These are phyloP conservation scores for Boletus semigastroideus DNA, from an alignment of 1,284 basidiomycete genomes.

Conservation along the genomic window DNA sequence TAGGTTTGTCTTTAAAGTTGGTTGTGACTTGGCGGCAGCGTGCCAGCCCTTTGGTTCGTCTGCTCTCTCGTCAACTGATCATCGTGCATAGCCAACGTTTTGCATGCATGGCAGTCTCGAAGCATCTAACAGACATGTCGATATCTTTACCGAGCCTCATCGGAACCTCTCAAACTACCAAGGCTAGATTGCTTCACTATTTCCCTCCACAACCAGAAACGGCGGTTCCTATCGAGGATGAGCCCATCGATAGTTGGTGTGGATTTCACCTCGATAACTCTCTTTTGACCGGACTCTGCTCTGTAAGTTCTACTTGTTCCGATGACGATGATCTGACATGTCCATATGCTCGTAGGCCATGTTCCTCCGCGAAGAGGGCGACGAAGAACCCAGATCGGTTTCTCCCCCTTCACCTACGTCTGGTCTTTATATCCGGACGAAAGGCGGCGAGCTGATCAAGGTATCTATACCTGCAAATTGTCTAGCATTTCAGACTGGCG, in stretches of 20 bases:
- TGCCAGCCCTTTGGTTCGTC: conserved; percentile 85
- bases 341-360: conserved; percentile 59
- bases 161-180: conserved; percentile 65
- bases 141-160: conserved; percentile 66
- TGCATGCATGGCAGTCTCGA: conserved; percentile 44
- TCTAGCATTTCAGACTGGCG: conserved; percentile 91
- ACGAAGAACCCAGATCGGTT: conserved; percentile 48
- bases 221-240: conserved; percentile 45
- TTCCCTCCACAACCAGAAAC: conserved; percentile 63
- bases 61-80: conserved; percentile 12
- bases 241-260: conserved; percentile 78
- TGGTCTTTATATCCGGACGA: conserved; percentile 87
- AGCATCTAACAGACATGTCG: conserved; percentile 61
- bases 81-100: conserved; percentile 1
- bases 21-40: conserved; percentile 75
- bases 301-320: conserved; percentile 43
- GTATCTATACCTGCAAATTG: conserved; percentile 81
- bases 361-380: conserved; percentile 57
- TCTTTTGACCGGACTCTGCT: conserved; percentile 86
- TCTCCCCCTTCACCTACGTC: conserved; percentile 70
- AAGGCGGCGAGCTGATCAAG: conserved; percentile 72
- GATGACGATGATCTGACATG: not conserved
- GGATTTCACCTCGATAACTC: conserved; percentile 86
- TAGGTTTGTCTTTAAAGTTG: conserved; percentile 79
- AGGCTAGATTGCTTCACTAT: conserved; percentile 89